Evolutionary conservation across 257 asterid genomes (phyloP).

Genomic region (Ocimum tenuiflorum): DNA sequence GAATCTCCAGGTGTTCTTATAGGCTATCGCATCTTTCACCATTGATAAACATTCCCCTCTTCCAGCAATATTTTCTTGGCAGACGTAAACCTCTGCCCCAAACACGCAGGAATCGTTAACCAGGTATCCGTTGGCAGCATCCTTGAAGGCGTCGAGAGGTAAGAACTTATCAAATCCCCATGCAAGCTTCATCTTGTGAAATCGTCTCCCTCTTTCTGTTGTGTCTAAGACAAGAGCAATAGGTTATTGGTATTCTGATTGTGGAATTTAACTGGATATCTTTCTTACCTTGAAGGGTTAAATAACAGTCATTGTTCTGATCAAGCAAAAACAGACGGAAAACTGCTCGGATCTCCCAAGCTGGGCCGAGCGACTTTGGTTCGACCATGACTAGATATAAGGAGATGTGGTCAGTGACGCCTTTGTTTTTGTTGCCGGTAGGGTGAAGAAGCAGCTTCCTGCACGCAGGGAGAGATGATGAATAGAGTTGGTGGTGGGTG

Average conservation of each 20-base stretch:
- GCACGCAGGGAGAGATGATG: background rate
- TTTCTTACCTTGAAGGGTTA: conserved; percentile 20
- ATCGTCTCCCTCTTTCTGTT: conserved; percentile 41
- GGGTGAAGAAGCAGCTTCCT: conserved; percentile 65
- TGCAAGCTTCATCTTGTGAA: conserved; percentile 43
- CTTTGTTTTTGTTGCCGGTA: conserved; percentile 59
- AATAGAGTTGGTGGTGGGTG: no score
- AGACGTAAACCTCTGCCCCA: conserved; percentile 56
- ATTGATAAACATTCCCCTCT: conserved; percentile 48
- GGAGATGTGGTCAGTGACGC: conserved; percentile 44
- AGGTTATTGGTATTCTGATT: background rate
- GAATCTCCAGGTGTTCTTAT: conserved; percentile 41
- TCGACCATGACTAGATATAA: conserved; percentile 40
- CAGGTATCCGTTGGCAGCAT: conserved; percentile 50
- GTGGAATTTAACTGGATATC: background rate
- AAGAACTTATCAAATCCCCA: conserved; percentile 57
- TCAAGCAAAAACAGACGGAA: conserved; percentile 54
- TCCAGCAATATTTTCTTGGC: conserved; percentile 30
- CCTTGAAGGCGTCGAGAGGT: conserved; percentile 35
- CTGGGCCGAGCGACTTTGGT: conserved; percentile 24
- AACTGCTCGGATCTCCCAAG: conserved; percentile 48
- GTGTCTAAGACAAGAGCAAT: conserved; percentile 17
- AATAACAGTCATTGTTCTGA: conserved; percentile 53
- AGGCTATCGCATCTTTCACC: conserved; percentile 44
- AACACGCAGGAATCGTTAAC: conserved; percentile 45